These are phyloP conservation scores for Geotrichum restrictum DNA, from an alignment of 1,139 yeast species.

Conservation along the genomic window DNA sequence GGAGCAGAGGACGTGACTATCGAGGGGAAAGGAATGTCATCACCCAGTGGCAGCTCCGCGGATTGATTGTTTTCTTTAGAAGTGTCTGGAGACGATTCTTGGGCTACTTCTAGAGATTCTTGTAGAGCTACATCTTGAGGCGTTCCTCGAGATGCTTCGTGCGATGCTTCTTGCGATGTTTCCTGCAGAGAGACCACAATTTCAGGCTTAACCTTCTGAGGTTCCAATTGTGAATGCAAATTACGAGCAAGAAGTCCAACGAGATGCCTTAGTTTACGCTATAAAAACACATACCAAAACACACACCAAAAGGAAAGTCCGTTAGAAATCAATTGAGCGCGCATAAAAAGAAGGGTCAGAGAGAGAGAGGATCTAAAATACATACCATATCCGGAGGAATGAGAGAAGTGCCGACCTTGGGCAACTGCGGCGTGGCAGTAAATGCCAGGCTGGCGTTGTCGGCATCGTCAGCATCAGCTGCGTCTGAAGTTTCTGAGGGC, in stretches of 20 bases:
- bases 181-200: too few relatives aligned
- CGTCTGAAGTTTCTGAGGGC: not conserved
- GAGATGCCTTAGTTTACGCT: conserved; percentile 17
- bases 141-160: too few relatives aligned
- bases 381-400: conserved; percentile 5
- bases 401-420: conserved; percentile 4
- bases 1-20: not conserved
- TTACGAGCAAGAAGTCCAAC: conserved; percentile 16
- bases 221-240: not conserved
- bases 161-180: too few relatives aligned
- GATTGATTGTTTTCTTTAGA: not conserved
- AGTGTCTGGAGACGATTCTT: not conserved
- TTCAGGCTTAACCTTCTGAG: not conserved
- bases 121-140: too few relatives aligned
- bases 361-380: not conserved
- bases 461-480: not conserved
- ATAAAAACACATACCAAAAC: too few relatives aligned
- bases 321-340: not conserved
- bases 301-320: too few relatives aligned
- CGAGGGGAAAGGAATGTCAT: not conserved
- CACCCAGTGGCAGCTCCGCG: not conserved
- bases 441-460: not conserved
- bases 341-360: not conserved
- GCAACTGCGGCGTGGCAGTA: not conserved
- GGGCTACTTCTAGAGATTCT: too few relatives aligned